These are phyloP conservation scores for Phytophthora pinifolia DNA, from an alignment of 352 stramenopile genomes.

Conservation along the genomic window DNA sequence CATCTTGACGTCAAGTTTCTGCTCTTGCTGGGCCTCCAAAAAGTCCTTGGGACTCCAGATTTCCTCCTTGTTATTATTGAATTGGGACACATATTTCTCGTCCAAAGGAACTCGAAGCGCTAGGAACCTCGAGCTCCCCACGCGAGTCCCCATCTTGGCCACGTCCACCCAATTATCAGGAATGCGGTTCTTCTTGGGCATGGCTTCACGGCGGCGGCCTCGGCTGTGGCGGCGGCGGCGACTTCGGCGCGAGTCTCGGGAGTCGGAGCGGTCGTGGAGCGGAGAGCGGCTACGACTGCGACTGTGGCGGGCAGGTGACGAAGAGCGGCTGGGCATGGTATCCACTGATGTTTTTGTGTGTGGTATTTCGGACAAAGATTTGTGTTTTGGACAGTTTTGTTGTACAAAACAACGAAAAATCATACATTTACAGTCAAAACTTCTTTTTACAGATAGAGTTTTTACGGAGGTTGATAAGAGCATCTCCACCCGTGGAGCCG, in stretches of 20 bases:
- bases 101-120: conserved; percentile 74
- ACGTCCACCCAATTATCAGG: conserved; percentile 85
- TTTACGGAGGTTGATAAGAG: no score
- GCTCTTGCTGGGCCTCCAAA: conserved; percentile 40
- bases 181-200: conserved; percentile 43
- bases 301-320: conserved; percentile 17
- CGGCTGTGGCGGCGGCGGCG: neutral
- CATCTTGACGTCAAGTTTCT: conserved; percentile 52
- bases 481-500: no score
- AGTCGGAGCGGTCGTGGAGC: conserved; percentile 4
- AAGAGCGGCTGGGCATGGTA: conserved; percentile 12
- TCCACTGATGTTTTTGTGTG: neutral
- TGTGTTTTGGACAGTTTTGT: no score
- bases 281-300: conserved; percentile 4
- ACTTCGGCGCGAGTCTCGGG: conserved; percentile 10
- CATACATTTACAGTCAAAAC: no score
- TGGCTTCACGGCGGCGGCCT: conserved; percentile 5
- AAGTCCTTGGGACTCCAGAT: conserved; percentile 64
- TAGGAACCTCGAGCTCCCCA: conserved; percentile 62
- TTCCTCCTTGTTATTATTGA: conserved; percentile 35
- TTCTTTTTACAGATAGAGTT: no score
- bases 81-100: conserved; percentile 54
- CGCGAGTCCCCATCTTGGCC: conserved; percentile 60
- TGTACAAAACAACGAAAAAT: no score
- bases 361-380: no score